phyloP scores from a whole-genome alignment of 345 rosid species.

The Chamaenerion angustifolium region DNA sequence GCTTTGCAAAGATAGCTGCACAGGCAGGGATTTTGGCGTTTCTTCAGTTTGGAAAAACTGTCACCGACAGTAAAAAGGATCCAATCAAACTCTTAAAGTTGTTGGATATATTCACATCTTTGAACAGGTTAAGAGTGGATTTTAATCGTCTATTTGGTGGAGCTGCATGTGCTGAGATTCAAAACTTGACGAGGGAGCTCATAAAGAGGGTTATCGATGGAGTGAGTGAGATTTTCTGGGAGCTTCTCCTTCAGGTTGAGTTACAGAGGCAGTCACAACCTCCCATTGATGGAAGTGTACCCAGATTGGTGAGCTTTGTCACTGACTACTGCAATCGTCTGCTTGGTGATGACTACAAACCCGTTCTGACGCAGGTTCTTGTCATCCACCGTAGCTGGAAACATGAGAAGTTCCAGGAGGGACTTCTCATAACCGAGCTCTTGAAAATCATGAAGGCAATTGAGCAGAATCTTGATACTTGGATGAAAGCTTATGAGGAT shows the following conservation, averaged over 20 bases:
- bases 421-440: conserved; percentile 54
- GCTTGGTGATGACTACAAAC: conserved; percentile 71
- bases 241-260: conserved; percentile 79
- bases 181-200: conserved; percentile 88
- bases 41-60: conserved; percentile 90
- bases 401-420: conserved; percentile 81
- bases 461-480: conserved; percentile 59
- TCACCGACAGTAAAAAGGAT: conserved; percentile 84
- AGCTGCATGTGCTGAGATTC: conserved; percentile 79
- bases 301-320: conserved; percentile 64
- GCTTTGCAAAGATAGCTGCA: conserved; percentile 92
- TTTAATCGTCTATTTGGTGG: conserved; percentile 97
- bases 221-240: conserved; percentile 92
- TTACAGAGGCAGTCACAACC: conserved; percentile 73
- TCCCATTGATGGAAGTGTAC: conserved; percentile 72
- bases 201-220: conserved; percentile 81
- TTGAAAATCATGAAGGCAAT: conserved; percentile 54
- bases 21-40: conserved; percentile 92
- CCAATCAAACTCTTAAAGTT: conserved; percentile 87
- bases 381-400: conserved; percentile 92
- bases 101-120: conserved; percentile 72
- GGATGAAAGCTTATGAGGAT: conserved; percentile 73
- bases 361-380: conserved; percentile 64
- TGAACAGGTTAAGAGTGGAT: conserved; percentile 80
- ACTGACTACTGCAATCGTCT: conserved; percentile 83